Evolutionary conservation across 2,329 filamentous ascomycete species (phyloP).

Genomic region (Fusarium sp.): DNA sequence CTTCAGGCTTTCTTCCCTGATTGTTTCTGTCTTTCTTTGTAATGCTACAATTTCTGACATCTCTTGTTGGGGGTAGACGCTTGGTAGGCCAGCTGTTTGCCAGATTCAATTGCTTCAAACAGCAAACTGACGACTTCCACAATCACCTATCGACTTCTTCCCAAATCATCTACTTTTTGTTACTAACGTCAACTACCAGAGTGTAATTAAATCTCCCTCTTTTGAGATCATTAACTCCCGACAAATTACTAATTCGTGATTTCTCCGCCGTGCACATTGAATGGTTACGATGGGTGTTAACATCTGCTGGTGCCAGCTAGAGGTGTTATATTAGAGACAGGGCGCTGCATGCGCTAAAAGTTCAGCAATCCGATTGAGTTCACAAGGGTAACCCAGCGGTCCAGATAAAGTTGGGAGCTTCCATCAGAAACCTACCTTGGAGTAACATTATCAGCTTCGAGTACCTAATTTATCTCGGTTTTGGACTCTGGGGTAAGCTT

Average conservation of each 20-base stretch:
- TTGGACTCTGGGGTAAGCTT: neutral
- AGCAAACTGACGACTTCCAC: neutral
- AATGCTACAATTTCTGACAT: neutral
- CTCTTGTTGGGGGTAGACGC: neutral
- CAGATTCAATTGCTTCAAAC: neutral
- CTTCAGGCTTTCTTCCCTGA: too few relatives aligned
- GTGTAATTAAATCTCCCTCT: neutral
- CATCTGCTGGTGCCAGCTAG: neutral
- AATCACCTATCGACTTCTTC: neutral
- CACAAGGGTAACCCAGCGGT: neutral
- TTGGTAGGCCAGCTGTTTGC: neutral
- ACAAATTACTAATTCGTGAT: too few relatives aligned
- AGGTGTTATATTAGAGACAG: neutral
- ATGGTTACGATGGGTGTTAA: too few relatives aligned
- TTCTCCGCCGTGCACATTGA: neutral
- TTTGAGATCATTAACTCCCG: neutral
- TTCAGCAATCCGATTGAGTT: neutral
- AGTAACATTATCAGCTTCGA: neutral
- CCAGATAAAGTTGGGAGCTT: neutral
- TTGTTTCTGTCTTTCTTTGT: too few relatives aligned
- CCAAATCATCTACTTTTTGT: neutral
- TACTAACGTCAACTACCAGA: neutral
- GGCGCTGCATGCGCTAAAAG: neutral
- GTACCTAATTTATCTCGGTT: neutral
- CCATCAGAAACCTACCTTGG: neutral